phyloP scores from a whole-genome alignment of 1,139 yeast species.

The Saccharomyces uvarum region DNA sequence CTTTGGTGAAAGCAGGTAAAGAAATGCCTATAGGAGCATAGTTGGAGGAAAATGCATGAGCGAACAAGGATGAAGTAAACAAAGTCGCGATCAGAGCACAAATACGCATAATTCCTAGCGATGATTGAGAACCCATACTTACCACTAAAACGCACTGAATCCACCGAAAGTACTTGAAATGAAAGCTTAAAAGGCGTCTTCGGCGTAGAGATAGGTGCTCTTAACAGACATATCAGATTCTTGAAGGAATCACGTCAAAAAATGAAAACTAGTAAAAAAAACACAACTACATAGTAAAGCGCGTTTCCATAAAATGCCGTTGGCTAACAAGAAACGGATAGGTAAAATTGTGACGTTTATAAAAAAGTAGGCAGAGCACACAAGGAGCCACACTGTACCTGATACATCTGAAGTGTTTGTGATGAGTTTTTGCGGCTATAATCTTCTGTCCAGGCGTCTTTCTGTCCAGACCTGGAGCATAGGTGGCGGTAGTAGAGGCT shows the following conservation, averaged over 20 bases:
- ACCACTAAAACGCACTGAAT: not conserved
- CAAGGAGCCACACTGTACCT: not conserved
- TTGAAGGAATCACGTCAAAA: not conserved
- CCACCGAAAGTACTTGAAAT: not conserved
- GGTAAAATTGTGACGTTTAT: not conserved
- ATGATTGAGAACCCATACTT: not conserved
- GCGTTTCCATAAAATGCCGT: not conserved
- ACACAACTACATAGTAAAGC: not conserved
- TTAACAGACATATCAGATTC: not conserved
- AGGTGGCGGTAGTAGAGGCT: not conserved
- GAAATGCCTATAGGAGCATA: conserved; percentile 32
- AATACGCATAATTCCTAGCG: not conserved
- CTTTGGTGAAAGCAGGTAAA: conserved; percentile 37
- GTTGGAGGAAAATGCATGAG: conserved; percentile 14
- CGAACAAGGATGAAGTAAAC: conserved; percentile 4
- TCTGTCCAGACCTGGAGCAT: not conserved
- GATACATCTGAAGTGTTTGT: not conserved
- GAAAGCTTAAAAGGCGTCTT: not conserved
- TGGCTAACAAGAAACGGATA: not conserved
- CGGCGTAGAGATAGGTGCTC: not conserved
- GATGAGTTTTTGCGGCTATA: not conserved
- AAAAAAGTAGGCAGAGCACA: not conserved
- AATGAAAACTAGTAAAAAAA: not conserved
- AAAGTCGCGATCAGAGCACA: not conserved
- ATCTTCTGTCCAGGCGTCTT: not conserved